Evolutionary conservation across 2,329 filamentous ascomycete species (phyloP), one percentile per base, ranked within the genome.

Genomic region (Microcera coccophila): DNA sequence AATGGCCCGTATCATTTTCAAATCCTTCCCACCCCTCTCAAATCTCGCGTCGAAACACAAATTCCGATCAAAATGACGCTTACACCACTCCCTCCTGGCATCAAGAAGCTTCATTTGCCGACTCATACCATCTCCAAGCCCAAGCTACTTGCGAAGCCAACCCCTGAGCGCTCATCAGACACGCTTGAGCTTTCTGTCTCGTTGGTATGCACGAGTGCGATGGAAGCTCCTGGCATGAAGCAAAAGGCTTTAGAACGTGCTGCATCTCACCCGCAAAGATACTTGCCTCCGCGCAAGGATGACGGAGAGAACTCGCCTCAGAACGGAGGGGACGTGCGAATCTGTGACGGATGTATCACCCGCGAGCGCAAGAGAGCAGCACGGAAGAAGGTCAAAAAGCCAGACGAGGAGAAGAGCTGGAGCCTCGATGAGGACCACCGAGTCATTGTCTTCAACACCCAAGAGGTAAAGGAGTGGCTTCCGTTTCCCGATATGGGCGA

Each of bases 41-140:
- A 96, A 66, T 95, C 90, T 14, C 83, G 93, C 17, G 93, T 97
- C 15, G 93, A 98, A 70, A 97, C 93, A 0, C 93, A 97, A 62
- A 96, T 97, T 54, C 87, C 87, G 8, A 88, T 96, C 54, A 84
- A 84, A 57, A 76, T 97, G 65, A 85, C 83, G 0, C 67, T 97
- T 29, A 84, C 82, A 44, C 82, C 86, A 16, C 71, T 95, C 36
- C 90, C 90, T 2, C 70, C 75, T 1, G 85, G 85, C 10, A 80
- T 90, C 44, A 87, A 84, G 50, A 88, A 85, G 61, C 71, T 97
- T 38, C 90, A 94, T 59, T 77, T 98, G 14, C 93, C 91, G 4
- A 82, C 85, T 3, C 84, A 96, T 61, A 94, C 89, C 1, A 93
- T 98, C 41, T 93, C 90, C 16, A 97, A 97, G 63, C 87, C 90